phyloP scores from a whole-genome alignment of 1,139 yeast species.

The Candida sp. region DNA sequence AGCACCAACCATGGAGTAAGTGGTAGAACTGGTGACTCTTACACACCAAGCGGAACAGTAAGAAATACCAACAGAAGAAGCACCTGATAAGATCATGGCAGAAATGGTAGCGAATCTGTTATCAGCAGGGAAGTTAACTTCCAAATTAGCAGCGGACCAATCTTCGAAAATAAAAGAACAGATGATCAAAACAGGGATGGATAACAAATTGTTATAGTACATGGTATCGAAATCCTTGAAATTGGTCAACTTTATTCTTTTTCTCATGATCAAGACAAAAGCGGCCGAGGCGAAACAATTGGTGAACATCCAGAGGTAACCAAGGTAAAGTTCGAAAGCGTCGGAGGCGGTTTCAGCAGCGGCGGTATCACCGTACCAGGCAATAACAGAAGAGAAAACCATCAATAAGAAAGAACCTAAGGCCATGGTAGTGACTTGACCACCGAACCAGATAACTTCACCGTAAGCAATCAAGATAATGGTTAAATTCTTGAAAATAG shows the following conservation, averaged over 20 bases:
- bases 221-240: constrained; percentile 98
- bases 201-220: constrained; percentile 93
- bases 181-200: constrained; percentile 81
- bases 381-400: constrained; percentile 92
- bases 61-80: constrained; percentile 93
- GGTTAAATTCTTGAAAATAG: constrained; percentile 96
- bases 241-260: constrained; percentile 94
- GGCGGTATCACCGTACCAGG: constrained; percentile 83
- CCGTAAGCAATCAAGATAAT: constrained; percentile 97
- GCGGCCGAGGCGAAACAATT: constrained; percentile 95
- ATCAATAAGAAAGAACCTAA: constrained; percentile 82
- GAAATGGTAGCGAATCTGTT: constrained; percentile 62
- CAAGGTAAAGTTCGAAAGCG: constrained; percentile 57
- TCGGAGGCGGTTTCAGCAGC: constrained; percentile 38
- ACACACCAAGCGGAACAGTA: constrained; percentile 99
- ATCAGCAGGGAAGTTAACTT: constrained; percentile 72
- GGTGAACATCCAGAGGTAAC: constrained; percentile 95
- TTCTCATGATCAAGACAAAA: constrained; percentile 92
- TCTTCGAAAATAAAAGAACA: constrained; percentile 82
- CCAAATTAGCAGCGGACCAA: constrained; percentile 82
- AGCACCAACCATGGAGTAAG: constrained; percentile 99
- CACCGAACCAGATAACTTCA: constrained; percentile 97
- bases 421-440: constrained; percentile 87
- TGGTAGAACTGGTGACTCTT: constrained; percentile 96
- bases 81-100: constrained; percentile 91